Percentiles rank a stretch among this genome's conserved stretches.
Conservation (phyloP, 2,329 filamentous ascomycete species). For the Oidium heveae region DNA sequence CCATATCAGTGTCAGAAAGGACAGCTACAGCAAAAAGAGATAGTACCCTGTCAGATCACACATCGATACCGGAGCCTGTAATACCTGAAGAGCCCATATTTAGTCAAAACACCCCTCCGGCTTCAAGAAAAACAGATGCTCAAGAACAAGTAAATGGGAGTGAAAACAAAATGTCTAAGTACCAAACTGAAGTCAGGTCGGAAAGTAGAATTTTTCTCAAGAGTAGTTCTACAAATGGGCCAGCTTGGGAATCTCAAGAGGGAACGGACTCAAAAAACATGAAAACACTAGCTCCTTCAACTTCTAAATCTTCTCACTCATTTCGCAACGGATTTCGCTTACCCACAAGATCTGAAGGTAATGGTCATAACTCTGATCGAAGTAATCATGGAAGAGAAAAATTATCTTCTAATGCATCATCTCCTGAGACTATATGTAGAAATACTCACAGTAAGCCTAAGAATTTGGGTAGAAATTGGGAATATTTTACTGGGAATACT, state of each 20-base stretch:
- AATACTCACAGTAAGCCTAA: constrained; percentile 8
- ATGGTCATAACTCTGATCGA: constrained; percentile 23
- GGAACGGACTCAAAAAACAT: background rate
- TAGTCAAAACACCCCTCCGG: constrained; percentile 5
- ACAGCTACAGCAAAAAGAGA: background rate
- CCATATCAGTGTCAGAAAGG: background rate
- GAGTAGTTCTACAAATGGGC: constrained; percentile 17
- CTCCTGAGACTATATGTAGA: constrained; percentile 25
- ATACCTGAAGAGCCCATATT: background rate
- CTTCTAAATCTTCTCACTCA: constrained; percentile 47
- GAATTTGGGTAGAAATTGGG: constrained; percentile 46
- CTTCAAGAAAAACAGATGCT: constrained; percentile 57
- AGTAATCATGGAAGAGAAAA: constrained; percentile 50
- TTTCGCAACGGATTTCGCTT: constrained; percentile 54
- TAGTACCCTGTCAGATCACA: background rate
- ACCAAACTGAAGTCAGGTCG: constrained; percentile 25
- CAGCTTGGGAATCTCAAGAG: background rate
- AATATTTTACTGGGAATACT: constrained; percentile 88
- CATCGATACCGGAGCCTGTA: background rate
- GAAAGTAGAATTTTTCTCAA: constrained; percentile 49
- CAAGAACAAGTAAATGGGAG: constrained; percentile 51
- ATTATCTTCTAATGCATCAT: constrained; percentile 56
- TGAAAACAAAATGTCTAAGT: background rate
- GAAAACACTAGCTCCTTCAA: constrained; percentile 21
- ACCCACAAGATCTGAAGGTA: constrained; percentile 26